phyloP scores from a whole-genome alignment of 139 green algal genomes.

The Haematococcus lacustris region DNA sequence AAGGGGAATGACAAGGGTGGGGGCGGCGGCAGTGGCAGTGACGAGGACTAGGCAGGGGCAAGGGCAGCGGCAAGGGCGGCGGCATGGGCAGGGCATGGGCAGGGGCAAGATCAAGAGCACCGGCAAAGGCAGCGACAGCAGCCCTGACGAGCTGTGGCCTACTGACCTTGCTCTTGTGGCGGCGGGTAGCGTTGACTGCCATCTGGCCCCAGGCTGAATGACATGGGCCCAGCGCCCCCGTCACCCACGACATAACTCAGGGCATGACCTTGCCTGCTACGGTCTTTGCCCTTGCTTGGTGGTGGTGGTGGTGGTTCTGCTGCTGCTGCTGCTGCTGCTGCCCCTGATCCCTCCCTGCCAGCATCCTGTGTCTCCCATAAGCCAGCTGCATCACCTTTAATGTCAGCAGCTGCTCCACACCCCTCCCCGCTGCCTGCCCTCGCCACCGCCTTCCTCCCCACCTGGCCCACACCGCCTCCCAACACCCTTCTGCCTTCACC shows the following conservation, averaged over 20 bases:
- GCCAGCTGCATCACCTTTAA: no score
- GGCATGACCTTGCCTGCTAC: no score
- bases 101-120: background rate
- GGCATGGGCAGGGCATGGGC: background rate
- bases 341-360: no score
- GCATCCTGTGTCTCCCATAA: no score
- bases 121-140: background rate
- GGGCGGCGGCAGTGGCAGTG: background rate
- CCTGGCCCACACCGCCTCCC: no score
- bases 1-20: background rate
- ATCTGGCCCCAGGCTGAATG: background rate
- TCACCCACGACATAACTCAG: background rate
- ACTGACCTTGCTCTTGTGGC: conserved; percentile 37
- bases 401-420: no score
- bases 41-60: background rate
- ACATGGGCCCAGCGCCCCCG: background rate
- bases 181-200: conserved; percentile 6
- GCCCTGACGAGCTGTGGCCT: background rate
- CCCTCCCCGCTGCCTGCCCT: no score
- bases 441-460: no score
- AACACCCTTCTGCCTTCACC: no score
- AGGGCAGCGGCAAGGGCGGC: background rate
- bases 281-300: no score
- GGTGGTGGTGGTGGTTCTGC: no score
- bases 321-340: no score